Percentiles rank a stretch among this genome's conserved stretches.
Evolutionary conservation across 148 eudicot genomes (phyloP).

Genomic region (Fallopia convolvulus): DNA sequence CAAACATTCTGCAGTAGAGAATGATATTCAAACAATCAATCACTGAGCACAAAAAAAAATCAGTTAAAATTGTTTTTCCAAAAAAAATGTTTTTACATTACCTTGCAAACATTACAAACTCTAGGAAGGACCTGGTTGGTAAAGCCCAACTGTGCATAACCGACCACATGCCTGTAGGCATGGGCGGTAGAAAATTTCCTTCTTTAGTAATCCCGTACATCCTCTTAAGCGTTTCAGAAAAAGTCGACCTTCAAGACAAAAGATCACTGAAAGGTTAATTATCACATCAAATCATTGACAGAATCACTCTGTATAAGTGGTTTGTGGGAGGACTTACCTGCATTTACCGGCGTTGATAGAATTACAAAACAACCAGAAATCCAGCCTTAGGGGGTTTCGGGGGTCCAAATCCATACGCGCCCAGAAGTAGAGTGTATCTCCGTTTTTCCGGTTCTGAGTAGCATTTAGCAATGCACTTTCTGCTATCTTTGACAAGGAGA

Average conservation of each 20-base stretch:
- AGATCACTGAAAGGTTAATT: constrained; percentile 9
- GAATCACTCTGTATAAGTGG: neutral
- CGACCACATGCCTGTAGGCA: constrained; percentile 95
- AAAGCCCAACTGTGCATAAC: constrained; percentile 90
- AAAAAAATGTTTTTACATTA: neutral
- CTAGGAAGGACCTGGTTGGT: constrained; percentile 82
- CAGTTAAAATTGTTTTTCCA: neutral
- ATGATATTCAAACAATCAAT: neutral
- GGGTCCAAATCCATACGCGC: constrained; percentile 72
- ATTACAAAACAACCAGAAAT: constrained; percentile 98
- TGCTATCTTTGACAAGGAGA: constrained; percentile 52
- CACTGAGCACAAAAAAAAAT: neutral
- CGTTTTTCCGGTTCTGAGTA: constrained; percentile 52
- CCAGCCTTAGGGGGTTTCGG: constrained; percentile 52
- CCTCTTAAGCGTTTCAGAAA: constrained; percentile 60
- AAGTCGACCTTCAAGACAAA: constrained; percentile 50
- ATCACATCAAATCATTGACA: neutral
- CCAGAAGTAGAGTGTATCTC: constrained; percentile 88
- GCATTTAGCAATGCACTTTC: constrained; percentile 59
- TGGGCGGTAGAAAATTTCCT: constrained; percentile 50
- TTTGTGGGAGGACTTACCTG: constrained; percentile 39
- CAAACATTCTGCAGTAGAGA: constrained; percentile 68
- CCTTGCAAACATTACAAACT: constrained; percentile 95
- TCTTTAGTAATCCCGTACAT: constrained; percentile 63
- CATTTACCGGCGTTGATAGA: constrained; percentile 94